Evolutionary conservation across 108 stramenopile genomes (phyloP), one percentile per base, ranked within the genome.

Genomic region (Nitzschia sp.): DNA sequence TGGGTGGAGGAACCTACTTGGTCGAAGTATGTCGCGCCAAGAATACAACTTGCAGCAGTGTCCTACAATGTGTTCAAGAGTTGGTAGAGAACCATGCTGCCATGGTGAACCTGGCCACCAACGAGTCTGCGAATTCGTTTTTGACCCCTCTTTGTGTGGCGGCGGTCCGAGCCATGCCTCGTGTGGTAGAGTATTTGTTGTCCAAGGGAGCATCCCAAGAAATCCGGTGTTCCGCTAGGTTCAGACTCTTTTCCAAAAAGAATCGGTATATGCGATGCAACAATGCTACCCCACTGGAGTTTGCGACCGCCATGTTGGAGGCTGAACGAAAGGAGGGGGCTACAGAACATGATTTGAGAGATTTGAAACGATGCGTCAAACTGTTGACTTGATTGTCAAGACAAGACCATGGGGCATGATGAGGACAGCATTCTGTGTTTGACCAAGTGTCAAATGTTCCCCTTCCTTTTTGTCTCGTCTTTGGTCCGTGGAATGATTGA

Each of bases 61-160:
- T 93, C 57, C 54, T 93, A 9, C 73, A 75, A 46, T 93, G 89
- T 57, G 71, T 89, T 10, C 85, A 87, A 73, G 75, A 85, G 41
- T 65, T 93, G 55, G 73, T 93, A 0, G 86, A 84, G 65, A 61
- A 66, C 37, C 68, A 70, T 44, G 92, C 87, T 5, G 92, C 89
- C 6, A 61, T 81, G 50, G 75, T 86, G 5, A 77, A 90, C 53
- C 29, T 86, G n/a, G 59, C 81, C 0, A 87, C 86, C 22, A 63
- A 79, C 10, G 92, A 90, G 53, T 64, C 69, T 20, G 46, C 57
- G 43, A 61, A 65, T 50, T 75, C 63, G 39, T 56, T 50, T 34
- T 77, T 86, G 42, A 88, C 89, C 44, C 80, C 87, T 22, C 81
- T 93, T 22, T 79, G 85, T 61, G 89, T 90, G 50, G 87, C 89